Evolutionary conservation across 2,329 filamentous ascomycete genomes (phyloP).

Genomic region (Periconia sp.): DNA sequence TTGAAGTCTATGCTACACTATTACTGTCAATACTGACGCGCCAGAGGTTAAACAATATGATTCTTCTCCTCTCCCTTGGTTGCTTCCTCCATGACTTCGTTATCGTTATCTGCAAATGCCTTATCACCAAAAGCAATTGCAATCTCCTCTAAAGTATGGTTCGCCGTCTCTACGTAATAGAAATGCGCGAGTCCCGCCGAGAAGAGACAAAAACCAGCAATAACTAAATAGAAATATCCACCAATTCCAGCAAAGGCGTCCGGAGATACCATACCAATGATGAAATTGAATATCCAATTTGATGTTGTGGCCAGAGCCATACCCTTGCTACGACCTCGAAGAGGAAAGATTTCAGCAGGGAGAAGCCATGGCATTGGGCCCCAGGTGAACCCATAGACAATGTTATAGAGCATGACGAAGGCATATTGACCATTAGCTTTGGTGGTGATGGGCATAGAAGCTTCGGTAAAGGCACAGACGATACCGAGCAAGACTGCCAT

Average conservation of each 20-base stretch:
- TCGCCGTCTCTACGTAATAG: slow-evolving; percentile 52
- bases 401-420: slow-evolving; percentile 49
- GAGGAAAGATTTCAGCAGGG: slow-evolving; percentile 43
- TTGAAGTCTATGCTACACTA: no score
- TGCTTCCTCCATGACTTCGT: slow-evolving; percentile 21
- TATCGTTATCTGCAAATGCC: slow-evolving; percentile 41
- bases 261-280: slow-evolving; percentile 50
- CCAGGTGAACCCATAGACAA: slow-evolving; percentile 48
- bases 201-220: slow-evolving; percentile 51
- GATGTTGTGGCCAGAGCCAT: slow-evolving; percentile 49
- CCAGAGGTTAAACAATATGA: no score
- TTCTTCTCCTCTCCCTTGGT: slow-evolving; percentile 16
- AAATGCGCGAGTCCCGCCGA: slow-evolving; percentile 45
- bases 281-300: slow-evolving; percentile 50
- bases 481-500: slow-evolving; percentile 45
- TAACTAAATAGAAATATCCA: slow-evolving; percentile 52
- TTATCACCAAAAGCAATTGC: slow-evolving; percentile 51
- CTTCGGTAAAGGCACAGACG: slow-evolving; percentile 49
- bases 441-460: slow-evolving; percentile 29
- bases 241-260: slow-evolving; percentile 51
- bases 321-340: slow-evolving; percentile 48
- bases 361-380: slow-evolving; percentile 51
- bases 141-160: slow-evolving; percentile 47
- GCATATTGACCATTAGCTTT: slow-evolving; percentile 48
- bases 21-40: no score